Conservation (phyloP, 2,329 filamentous ascomycete species). For the Diaporthe sp. region DNA sequence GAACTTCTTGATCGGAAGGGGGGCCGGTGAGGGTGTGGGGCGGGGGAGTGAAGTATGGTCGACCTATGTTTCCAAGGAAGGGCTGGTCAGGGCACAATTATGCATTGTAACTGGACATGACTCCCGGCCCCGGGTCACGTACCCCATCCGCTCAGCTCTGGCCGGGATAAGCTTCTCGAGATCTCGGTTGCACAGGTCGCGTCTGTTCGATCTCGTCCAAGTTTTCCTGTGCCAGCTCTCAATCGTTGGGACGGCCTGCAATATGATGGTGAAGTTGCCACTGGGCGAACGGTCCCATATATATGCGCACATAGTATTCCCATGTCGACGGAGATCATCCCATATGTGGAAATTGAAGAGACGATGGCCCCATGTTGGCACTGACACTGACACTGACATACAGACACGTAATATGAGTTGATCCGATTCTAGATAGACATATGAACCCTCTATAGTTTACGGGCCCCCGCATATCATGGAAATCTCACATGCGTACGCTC, state of each 20-base stretch:
- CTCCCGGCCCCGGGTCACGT: constrained; percentile 17
- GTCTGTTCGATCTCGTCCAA: constrained; percentile 17
- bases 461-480: not conserved
- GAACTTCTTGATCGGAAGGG: not conserved
- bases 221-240: constrained; percentile 1
- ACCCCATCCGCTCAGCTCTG: not conserved
- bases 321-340: constrained; percentile 18
- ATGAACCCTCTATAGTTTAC: constrained; percentile 2
- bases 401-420: constrained; percentile 2
- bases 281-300: constrained; percentile 29
- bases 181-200: constrained; percentile 13
- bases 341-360: constrained; percentile 4
- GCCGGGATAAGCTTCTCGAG: constrained; percentile 20
- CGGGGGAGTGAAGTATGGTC: not conserved
- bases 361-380: not conserved
- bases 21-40: not conserved
- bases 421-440: not conserved
- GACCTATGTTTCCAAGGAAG: constrained; percentile 12
- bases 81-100: constrained; percentile 12
- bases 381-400: constrained; percentile 17
- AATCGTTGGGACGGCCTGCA: constrained; percentile 14
- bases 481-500: constrained; percentile 3
- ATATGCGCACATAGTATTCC: not conserved
- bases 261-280: not conserved
- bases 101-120: constrained; percentile 26